phyloP scores from a whole-genome alignment of 805 yeast genomes.

The Metschnikowia orientalis region DNA sequence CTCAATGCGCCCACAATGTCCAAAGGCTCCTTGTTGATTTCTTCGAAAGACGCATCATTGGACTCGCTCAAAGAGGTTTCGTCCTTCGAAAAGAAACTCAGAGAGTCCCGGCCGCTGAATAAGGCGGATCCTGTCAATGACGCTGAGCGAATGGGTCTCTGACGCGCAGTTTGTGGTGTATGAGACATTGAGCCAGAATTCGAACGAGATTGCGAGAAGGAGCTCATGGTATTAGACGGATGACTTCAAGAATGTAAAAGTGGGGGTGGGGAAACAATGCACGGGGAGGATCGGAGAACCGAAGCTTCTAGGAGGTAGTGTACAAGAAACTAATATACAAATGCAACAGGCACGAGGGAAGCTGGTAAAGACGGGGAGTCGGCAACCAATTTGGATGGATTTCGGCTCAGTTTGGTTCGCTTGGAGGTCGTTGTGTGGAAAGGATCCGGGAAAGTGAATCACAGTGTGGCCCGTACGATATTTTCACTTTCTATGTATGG shows the following conservation, averaged over 20 bases:
- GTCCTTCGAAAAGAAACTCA: constrained; percentile 25
- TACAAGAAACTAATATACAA: constrained; percentile 17
- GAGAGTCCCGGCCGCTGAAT: constrained; percentile 8
- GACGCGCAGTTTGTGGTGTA: constrained; percentile 5
- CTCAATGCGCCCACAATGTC: constrained; percentile 48
- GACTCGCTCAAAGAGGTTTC: constrained; percentile 6
- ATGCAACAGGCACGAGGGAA: not conserved
- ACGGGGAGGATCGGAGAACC: too few relatives aligned
- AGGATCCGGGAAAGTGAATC: too few relatives aligned
- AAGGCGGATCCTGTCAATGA: constrained; percentile 20
- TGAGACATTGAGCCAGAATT: constrained; percentile 17
- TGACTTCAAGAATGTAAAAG: constrained; percentile 5
- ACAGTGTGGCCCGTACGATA: too few relatives aligned
- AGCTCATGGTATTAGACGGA: constrained; percentile 13
- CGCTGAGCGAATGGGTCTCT: constrained; percentile 16
- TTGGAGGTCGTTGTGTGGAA: too few relatives aligned
- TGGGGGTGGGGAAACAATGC: too few relatives aligned
- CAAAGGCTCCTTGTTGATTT: constrained; percentile 21
- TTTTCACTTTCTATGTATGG: too few relatives aligned
- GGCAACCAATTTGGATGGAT: too few relatives aligned
- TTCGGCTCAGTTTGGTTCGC: too few relatives aligned
- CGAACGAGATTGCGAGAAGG: constrained; percentile 22
- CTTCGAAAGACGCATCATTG: constrained; percentile 10
- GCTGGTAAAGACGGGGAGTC: not conserved
- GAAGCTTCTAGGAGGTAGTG: constrained; percentile 6